Evolutionary conservation across 2,329 filamentous ascomycete genomes (phyloP), one percentile per base, ranked within the genome.

Genomic region (Penicillium sp.): DNA sequence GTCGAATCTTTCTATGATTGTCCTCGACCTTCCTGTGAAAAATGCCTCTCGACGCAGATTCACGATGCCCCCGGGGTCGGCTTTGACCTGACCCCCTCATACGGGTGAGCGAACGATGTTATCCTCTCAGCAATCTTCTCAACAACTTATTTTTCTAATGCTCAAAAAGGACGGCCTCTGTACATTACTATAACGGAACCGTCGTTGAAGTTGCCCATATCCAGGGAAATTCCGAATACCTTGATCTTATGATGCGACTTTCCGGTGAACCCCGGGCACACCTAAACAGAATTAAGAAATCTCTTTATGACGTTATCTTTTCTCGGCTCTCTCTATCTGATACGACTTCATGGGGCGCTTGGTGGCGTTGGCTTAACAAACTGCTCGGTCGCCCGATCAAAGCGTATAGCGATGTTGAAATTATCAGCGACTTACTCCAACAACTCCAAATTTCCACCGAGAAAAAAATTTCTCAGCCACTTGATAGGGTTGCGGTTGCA

Each of bases 21-120:
- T 47, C 40, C 55, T 38, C 60, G 60, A 4, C 19, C 26, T 4
- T 13, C 5, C 12, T 60, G 56, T 60, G 56, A 54, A 47, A 56
- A 26, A 44, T 64, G 58, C 42, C 54, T 63, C 17, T 45, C 61
- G n/a, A 19, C 51, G 37, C 35, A 55, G 24, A 56, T 64, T 33
- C 59, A 58, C 53, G 61, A 64, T 61, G 60, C 60, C 40, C 60
- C 60, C 9, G 60, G 63, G 30, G 13, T 60, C 40, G 59, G 62
- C 44, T 65, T 65, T 49, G 59, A 65, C 37, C 45, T 65, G n/a
- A 65, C 59, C 22, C 54, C 54, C 4, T 58, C 50, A 47, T 65
- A 65, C 42, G 59, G 62, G 56, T 65, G 38, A 62, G 56, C 51
- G 19, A 28, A 35, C 22, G 30, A 35, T 47, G 13, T 28, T 49